A percentile compares a stretch with the other conserved stretches of the same genome.
phyloP scores from a whole-genome alignment of 1,284 basidiomycete species.

The Trichosporon sp. region DNA sequence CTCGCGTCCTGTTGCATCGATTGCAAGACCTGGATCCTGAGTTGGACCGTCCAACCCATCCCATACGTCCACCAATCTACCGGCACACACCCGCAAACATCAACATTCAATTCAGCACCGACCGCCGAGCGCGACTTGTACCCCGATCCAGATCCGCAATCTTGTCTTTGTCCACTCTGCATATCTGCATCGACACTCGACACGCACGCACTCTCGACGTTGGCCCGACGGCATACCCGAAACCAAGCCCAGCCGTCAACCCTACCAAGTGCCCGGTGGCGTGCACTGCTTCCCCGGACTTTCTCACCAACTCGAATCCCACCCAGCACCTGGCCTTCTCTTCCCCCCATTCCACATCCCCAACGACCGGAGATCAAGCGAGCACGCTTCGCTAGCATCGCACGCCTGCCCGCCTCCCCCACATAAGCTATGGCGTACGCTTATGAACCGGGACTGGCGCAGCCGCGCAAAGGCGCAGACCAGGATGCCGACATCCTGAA shows the following conservation, averaged over 20 bases:
- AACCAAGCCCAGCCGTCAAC: neutral
- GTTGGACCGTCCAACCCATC: too few species aligned
- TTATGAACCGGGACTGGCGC: conserved; percentile 25
- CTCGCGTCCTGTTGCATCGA: too few species aligned
- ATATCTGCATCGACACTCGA: neutral
- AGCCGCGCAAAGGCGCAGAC: conserved; percentile 35
- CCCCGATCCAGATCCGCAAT: conserved; percentile 21
- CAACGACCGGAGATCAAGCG: neutral
- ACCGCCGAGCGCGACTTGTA: neutral
- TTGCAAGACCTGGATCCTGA: too few species aligned
- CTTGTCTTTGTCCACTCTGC: neutral
- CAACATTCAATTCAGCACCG: conserved; percentile 3
- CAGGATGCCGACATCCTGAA: conserved; percentile 38
- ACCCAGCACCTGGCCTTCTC: neutral
- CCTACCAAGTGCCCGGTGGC: neutral
- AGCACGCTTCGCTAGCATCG: neutral
- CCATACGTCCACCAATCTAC: neutral
- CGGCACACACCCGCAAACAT: neutral
- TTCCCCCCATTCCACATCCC: neutral
- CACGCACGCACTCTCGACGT: neutral
- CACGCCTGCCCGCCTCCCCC: neutral
- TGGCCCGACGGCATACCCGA: neutral
- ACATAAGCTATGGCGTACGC: conserved; percentile 41
- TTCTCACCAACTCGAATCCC: conserved; percentile 3
- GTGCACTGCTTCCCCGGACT: conserved; percentile 7